Conservation (phyloP, 768 basidiomycete genomes). For the Russula olivacea region DNA sequence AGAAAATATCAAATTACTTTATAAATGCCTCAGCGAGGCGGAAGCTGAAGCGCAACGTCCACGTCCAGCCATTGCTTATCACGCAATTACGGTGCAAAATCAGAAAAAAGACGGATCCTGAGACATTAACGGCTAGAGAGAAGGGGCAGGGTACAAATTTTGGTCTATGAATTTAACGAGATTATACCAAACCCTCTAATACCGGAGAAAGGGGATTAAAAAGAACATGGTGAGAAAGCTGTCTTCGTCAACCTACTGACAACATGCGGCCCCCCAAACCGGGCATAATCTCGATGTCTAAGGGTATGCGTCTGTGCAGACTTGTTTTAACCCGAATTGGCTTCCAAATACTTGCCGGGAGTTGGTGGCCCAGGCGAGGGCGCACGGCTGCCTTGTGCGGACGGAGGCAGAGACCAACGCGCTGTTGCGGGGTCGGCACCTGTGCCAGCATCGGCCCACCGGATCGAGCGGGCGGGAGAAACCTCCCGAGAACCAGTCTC, state of each 20-base stretch:
- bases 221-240: not conserved
- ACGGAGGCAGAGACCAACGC: conserved; percentile 19
- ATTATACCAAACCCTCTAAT: not conserved
- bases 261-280: not conserved
- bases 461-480: conserved; percentile 45
- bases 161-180: not conserved
- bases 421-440: conserved; percentile 23
- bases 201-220: not conserved
- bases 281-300: not conserved
- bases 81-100: no score
- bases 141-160: not conserved
- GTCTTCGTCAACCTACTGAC: not conserved
- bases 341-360: not conserved
- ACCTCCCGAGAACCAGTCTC: conserved; percentile 33
- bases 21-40: no score
- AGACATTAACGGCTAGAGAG: not conserved
- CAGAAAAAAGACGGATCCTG: not conserved
- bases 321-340: not conserved
- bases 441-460: conserved; percentile 38
- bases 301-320: not conserved
- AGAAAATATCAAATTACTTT: no score
- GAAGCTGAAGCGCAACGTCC: no score
- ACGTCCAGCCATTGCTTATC: no score
- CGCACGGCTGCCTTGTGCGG: conserved; percentile 15
- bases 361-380: conserved; percentile 11